phyloP scores from a whole-genome alignment of 73 alveolate genomes.

The Paramecium primaurelia region DNA sequence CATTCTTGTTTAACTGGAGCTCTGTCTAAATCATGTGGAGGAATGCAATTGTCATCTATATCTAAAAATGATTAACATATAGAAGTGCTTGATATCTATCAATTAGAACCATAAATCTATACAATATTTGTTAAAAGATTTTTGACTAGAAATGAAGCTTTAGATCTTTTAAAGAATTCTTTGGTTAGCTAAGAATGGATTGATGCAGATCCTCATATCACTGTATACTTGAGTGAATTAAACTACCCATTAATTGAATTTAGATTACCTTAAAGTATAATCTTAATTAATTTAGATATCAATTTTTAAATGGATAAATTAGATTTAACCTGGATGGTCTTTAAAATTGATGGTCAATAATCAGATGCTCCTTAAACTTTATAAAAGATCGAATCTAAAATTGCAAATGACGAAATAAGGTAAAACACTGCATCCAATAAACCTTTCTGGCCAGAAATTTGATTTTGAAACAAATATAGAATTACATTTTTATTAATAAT shows the following conservation, averaged over 20 bases:
- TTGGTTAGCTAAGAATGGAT: background rate
- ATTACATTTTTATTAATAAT: background rate
- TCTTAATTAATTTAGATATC: background rate
- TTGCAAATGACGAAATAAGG: background rate
- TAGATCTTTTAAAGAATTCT: background rate
- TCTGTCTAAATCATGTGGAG: slow-evolving; percentile 2
- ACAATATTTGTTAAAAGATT: background rate
- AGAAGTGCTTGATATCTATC: background rate
- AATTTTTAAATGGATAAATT: background rate
- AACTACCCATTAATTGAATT: background rate
- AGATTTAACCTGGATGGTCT: background rate
- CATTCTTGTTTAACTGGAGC: background rate
- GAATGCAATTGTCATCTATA: background rate
- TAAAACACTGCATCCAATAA: background rate
- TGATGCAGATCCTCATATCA: background rate
- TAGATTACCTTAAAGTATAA: background rate
- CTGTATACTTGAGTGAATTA: background rate
- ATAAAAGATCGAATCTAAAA: background rate
- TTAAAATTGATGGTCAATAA: background rate
- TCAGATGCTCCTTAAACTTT: background rate
- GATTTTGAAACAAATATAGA: background rate
- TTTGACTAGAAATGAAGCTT: background rate
- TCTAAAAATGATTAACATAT: background rate
- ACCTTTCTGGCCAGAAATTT: background rate
- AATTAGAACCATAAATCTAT: background rate